A percentile compares a stretch with the other conserved stretches of the same genome.
phyloP scores from a whole-genome alignment of 768 basidiomycete species.

The Galerina sulciceps region DNA sequence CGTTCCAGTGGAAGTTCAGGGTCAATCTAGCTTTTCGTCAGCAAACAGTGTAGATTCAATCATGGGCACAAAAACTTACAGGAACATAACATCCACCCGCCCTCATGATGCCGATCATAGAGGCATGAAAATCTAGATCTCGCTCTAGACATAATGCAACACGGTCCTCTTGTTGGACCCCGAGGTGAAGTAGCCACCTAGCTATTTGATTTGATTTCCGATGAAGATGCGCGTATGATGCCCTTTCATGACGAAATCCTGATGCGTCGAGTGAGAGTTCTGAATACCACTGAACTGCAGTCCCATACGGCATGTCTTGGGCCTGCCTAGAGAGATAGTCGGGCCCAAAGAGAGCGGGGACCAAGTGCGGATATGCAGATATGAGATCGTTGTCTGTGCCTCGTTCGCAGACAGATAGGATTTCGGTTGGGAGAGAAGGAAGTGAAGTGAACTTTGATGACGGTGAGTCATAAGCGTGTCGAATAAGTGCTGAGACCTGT shows the following conservation, averaged over 20 bases:
- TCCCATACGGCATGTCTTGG: constrained; percentile 22
- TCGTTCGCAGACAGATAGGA: constrained; percentile 31
- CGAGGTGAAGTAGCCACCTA: constrained; percentile 40
- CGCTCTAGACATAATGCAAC: constrained; percentile 52
- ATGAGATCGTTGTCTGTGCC: constrained; percentile 23
- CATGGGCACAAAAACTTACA: constrained; percentile 29
- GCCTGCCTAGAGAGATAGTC: constrained; percentile 33
- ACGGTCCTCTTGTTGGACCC: constrained; percentile 40
- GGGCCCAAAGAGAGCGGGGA: constrained; percentile 26
- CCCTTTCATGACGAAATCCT: constrained; percentile 22
- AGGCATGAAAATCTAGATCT: constrained; percentile 43
- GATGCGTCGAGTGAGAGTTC: constrained; percentile 26
- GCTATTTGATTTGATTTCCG: constrained; percentile 42
- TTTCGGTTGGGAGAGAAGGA: constrained; percentile 19
- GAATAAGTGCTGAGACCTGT: constrained; percentile 26
- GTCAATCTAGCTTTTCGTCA: constrained; percentile 41
- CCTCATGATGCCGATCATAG: constrained; percentile 47
- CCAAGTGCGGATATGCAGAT: constrained; percentile 26
- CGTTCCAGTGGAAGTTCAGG: constrained; percentile 51
- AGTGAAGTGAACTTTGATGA: constrained; percentile 6
- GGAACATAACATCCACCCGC: constrained; percentile 59
- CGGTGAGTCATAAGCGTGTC: constrained; percentile 17
- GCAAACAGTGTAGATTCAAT: neutral
- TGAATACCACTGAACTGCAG: constrained; percentile 34
- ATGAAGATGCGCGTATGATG: constrained; percentile 43